Evolutionary conservation across 306 rosid species (phyloP).

Genomic region (Morella rubra): DNA sequence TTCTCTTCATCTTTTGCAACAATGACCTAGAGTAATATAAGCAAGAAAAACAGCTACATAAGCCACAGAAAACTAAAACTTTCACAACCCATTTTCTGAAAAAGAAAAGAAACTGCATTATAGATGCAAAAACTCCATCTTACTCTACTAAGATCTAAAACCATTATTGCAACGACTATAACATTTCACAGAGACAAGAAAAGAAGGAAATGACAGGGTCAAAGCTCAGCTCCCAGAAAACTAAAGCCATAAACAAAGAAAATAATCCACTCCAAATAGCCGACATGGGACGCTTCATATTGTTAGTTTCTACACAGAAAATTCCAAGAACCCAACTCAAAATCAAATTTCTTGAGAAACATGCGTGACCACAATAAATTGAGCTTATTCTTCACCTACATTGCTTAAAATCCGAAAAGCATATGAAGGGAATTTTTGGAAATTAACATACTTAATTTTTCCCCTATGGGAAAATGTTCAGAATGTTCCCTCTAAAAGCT

Average conservation of each 20-base stretch:
- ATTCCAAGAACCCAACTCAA: background rate
- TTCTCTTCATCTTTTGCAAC: slow-evolving; percentile 36
- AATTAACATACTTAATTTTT: background rate
- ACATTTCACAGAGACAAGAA: background rate
- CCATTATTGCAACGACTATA: background rate
- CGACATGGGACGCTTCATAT: background rate
- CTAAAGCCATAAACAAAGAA: background rate
- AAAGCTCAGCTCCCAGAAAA: background rate
- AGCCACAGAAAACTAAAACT: background rate
- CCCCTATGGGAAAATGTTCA: too few relatives aligned
- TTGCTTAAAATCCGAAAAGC: background rate
- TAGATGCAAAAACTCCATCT: background rate
- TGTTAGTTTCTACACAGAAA: background rate
- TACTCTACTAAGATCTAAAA: too few relatives aligned
- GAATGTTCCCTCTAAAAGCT: background rate
- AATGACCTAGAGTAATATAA: slow-evolving; percentile 35
- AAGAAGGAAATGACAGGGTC: too few relatives aligned
- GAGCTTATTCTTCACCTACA: background rate
- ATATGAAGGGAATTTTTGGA: too few relatives aligned
- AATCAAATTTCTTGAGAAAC: background rate
- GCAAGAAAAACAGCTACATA: background rate
- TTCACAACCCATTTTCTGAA: background rate
- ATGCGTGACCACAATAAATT: background rate
- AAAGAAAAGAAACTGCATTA: background rate
- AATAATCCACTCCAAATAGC: background rate